Base-by-base conservation (phyloP, 371 early-diverging fungal species). In the Enterocytospora artemiae region DNA sequence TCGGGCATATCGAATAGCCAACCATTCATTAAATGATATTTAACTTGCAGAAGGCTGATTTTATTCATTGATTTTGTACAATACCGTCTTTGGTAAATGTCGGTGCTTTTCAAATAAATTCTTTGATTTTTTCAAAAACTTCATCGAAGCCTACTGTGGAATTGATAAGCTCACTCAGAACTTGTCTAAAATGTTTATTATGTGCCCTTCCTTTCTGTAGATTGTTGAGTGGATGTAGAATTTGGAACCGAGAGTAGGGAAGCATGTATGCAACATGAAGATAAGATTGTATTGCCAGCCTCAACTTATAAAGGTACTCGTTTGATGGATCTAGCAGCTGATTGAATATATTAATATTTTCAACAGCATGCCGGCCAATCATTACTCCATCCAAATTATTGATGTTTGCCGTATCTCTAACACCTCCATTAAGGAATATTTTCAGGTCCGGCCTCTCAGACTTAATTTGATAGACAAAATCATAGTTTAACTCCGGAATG, bases 361-460 rank as follows among this genome's bases (percentile, higher is more conserved):
- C 63, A 32, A 70, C 59, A 2, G 75, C 75, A 25, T 67, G 59
- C 54, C 80, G 68, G 9, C 76, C 80, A 48, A 80, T 73, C 80
- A 80, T 80, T 33, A 76, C 39, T 1, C 80, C 80, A 62, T 80
- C 78, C 31, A 77, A 48, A 50, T 52, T 58, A 27, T 22, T 0
- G 1, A 57, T 14, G 30, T 41, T 51, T 45, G 57, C 50, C 34
- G 41, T 14, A 18, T 59, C 44, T 50, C 49, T 20, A 60, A 89
- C 82, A 4, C 87, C 89, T 54, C 91, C 91, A 74, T 91, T 91
- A 61, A 88, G 79, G 0, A 83, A 73, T 55, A 89, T 79, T 2
- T 75, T 79, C 9, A 85, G 58, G 41, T 84, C 72, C 0, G 86
- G 86, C 48, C 83, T 84, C 49, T 79, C 77, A 43, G 80, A 71